Evolutionary conservation across 1,139 yeast genomes (phyloP).

Genomic region (Taphrina flavorubra): DNA sequence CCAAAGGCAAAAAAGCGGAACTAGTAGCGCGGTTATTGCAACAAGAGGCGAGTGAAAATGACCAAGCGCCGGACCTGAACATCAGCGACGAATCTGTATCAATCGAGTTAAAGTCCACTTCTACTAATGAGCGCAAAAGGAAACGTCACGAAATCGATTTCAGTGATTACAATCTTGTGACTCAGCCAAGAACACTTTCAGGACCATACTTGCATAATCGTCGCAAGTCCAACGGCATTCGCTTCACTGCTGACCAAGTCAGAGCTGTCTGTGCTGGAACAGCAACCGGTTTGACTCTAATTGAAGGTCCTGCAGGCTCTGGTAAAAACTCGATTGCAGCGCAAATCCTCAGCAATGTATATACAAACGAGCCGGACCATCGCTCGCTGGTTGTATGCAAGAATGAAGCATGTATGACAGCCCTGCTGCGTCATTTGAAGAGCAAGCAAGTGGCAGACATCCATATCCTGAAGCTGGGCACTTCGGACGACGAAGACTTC

Average conservation of each 20-base stretch:
- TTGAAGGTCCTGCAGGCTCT: constrained; percentile 59
- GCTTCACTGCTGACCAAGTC: constrained; percentile 49
- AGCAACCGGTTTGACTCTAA: constrained; percentile 53
- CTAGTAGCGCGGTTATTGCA: constrained; percentile 9
- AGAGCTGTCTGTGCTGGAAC: constrained; percentile 54
- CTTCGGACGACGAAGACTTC: background rate
- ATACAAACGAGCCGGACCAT: constrained; percentile 51
- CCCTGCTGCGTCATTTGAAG: background rate
- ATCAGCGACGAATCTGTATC: background rate
- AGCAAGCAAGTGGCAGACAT: background rate
- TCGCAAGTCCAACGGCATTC: constrained; percentile 18
- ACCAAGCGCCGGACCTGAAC: background rate
- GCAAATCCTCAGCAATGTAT: constrained; percentile 48
- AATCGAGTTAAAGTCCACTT: background rate
- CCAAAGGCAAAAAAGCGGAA: constrained; percentile 23
- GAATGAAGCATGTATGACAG: constrained; percentile 33
- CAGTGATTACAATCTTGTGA: background rate
- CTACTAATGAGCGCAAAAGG: background rate
- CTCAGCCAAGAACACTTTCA: background rate
- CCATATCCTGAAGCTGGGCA: background rate
- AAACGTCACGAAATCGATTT: constrained; percentile 4
- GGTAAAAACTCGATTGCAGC: constrained; percentile 55
- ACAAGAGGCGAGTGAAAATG: background rate
- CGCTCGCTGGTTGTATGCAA: constrained; percentile 54
- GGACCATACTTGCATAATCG: constrained; percentile 39